Conservation (phyloP, 1,139 yeast genomes). For the Nakaseomyces delphensis region DNA sequence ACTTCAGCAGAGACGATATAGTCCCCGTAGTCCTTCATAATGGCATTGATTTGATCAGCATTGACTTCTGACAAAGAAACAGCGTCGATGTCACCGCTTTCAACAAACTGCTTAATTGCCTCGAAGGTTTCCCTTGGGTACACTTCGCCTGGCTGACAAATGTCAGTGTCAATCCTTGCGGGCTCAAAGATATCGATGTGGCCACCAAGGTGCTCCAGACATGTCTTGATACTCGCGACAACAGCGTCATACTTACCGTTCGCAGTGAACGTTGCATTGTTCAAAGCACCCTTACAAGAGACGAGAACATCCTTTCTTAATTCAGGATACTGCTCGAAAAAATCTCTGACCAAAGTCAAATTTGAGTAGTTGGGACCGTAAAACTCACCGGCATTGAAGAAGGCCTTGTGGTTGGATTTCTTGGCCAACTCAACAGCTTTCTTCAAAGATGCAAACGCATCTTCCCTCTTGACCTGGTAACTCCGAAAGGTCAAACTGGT, state of each 20-base stretch:
- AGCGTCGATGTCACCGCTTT: conserved; percentile 52
- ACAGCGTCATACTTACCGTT: conserved; percentile 44
- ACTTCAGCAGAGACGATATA: conserved; percentile 64
- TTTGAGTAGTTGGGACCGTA: conserved; percentile 53
- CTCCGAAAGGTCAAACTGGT: conserved; percentile 46
- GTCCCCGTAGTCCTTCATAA: conserved; percentile 37
- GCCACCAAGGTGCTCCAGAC: conserved; percentile 39
- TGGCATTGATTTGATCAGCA: conserved; percentile 49
- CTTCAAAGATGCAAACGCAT: conserved; percentile 37
- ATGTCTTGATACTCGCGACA: conserved; percentile 41
- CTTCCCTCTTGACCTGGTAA: conserved; percentile 35
- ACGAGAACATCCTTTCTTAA: conserved; percentile 45
- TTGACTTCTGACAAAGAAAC: conserved; percentile 66
- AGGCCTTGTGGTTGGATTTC: conserved; percentile 42
- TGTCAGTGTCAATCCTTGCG: conserved; percentile 56
- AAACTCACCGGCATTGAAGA: conserved; percentile 71
- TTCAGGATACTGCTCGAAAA: conserved; percentile 51
- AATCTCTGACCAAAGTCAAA: conserved; percentile 46
- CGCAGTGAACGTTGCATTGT: conserved; percentile 35
- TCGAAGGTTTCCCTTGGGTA: conserved; percentile 38
- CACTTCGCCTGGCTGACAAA: conserved; percentile 21
- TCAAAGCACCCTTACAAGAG: conserved; percentile 59
- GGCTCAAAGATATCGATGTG: conserved; percentile 54
- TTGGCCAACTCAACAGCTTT: conserved; percentile 36
- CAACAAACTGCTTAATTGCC: conserved; percentile 44